These are phyloP conservation scores for Solanum ahanhuiri DNA, from an alignment of 257 asterid species.

Conservation along the genomic window DNA sequence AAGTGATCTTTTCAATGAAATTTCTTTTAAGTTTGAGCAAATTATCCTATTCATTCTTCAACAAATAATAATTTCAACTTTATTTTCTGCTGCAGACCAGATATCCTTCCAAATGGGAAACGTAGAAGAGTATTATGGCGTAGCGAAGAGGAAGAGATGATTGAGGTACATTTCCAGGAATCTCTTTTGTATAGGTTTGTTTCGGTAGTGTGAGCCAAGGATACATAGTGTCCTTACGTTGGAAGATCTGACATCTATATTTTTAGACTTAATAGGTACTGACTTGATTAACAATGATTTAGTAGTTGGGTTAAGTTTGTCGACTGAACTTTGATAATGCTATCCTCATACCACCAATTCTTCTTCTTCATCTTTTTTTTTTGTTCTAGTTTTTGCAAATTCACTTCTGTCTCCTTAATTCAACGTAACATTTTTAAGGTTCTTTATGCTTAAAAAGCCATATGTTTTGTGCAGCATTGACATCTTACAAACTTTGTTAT, in stretches of 20 bases:
- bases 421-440: neutral
- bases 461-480: neutral
- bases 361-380: neutral
- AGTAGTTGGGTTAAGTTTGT: neutral
- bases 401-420: neutral
- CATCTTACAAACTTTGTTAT: neutral
- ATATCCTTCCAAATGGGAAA: slow-evolving; percentile 12
- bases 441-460: neutral
- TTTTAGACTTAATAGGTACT: neutral
- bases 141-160: slow-evolving; percentile 52
- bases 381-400: neutral
- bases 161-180: slow-evolving; percentile 33
- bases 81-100: slow-evolving; percentile 26
- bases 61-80: neutral
- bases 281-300: neutral
- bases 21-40: neutral
- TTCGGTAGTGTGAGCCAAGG: neutral
- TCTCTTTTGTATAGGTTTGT: neutral
- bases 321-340: neutral
- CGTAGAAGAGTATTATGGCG: slow-evolving; percentile 46
- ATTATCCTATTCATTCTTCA: neutral
- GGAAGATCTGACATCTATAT: neutral
- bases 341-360: neutral
- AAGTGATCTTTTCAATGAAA: slow-evolving; percentile 11
- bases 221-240: neutral